A percentile compares a stretch with the other conserved stretches of the same genome.
phyloP scores from a whole-genome alignment of 768 basidiomycete genomes.

The Gymnopilus dilepis region DNA sequence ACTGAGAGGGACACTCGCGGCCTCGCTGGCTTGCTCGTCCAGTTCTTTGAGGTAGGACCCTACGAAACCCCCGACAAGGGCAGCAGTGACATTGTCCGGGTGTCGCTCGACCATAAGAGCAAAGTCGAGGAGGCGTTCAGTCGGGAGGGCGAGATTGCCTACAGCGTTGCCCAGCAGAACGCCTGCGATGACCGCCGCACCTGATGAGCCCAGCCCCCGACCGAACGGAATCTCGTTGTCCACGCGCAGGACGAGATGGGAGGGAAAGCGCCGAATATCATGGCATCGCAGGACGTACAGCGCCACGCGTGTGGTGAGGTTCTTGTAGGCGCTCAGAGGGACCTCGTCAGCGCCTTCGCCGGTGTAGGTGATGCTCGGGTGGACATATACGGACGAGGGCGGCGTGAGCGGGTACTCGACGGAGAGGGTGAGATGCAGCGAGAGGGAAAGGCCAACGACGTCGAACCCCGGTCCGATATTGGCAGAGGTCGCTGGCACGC shows the following conservation, averaged over 20 bases:
- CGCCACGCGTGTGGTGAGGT: slow-evolving; percentile 95
- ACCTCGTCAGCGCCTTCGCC: slow-evolving; percentile 93
- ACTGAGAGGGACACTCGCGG: slow-evolving; percentile 89
- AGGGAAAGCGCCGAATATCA: slow-evolving; percentile 73
- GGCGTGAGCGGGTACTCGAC: slow-evolving; percentile 48
- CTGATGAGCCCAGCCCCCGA: slow-evolving; percentile 95
- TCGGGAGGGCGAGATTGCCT: slow-evolving; percentile 71
- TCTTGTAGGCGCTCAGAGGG: slow-evolving; percentile 94
- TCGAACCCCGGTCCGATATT: slow-evolving; percentile 99
- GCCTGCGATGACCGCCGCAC: slow-evolving; percentile 98
- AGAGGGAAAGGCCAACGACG: slow-evolving; percentile 97
- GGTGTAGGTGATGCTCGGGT: slow-evolving; percentile 74
- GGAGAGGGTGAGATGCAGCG: slow-evolving; percentile 78
- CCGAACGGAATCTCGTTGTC: slow-evolving; percentile 98
- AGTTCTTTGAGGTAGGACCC: slow-evolving; percentile 95
- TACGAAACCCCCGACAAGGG: slow-evolving; percentile 95
- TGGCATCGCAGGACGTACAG: slow-evolving; percentile 97
- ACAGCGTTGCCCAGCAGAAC: slow-evolving; percentile 89
- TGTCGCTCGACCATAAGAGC: slow-evolving; percentile 99
- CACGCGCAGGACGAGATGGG: slow-evolving; percentile 73
- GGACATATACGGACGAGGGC: slow-evolving; percentile 39
- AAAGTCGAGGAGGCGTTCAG: slow-evolving; percentile 85
- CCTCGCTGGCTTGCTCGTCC: slow-evolving; percentile 77
- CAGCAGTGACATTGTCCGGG: slow-evolving; percentile 98
- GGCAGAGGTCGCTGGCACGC: slow-evolving; percentile 95